A percentile compares a stretch with the other conserved stretches of the same genome.
phyloP scores from a whole-genome alignment of 495 filamentous ascomycete genomes.

The Podospora appendiculata region DNA sequence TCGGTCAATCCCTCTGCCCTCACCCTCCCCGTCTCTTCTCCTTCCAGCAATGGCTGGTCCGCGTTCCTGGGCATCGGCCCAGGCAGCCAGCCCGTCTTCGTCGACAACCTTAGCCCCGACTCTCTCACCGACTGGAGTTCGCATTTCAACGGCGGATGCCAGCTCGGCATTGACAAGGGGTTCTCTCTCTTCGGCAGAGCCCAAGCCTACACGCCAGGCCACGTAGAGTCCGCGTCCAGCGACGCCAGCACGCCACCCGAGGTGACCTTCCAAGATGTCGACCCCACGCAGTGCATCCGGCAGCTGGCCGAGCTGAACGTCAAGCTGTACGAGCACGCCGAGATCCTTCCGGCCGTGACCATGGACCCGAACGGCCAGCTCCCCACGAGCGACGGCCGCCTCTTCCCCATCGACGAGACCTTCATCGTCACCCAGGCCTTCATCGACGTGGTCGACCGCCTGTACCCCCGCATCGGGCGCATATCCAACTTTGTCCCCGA shows the following conservation, averaged over 20 bases:
- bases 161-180: too few species aligned
- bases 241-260: not conserved
- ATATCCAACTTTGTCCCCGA: not conserved
- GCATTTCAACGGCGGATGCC: too few species aligned
- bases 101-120: not conserved
- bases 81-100: not conserved
- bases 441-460: constrained; percentile 1
- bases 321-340: constrained; percentile 1
- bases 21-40: too few species aligned
- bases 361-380: not conserved
- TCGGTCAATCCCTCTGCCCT: too few species aligned
- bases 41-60: not conserved
- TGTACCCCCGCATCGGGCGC: not conserved
- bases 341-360: not conserved
- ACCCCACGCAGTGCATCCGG: not conserved
- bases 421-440: constrained; percentile 3
- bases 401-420: constrained; percentile 4
- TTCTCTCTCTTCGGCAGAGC: too few species aligned
- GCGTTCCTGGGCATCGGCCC: not conserved
- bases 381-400: not conserved
- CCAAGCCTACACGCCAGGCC: not conserved
- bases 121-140: not conserved
- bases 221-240: not conserved
- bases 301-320: constrained; percentile 7
- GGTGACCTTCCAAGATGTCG: not conserved